These are phyloP conservation scores for Pichia kluyveri DNA, from an alignment of 805 yeast species.

Conservation along the genomic window DNA sequence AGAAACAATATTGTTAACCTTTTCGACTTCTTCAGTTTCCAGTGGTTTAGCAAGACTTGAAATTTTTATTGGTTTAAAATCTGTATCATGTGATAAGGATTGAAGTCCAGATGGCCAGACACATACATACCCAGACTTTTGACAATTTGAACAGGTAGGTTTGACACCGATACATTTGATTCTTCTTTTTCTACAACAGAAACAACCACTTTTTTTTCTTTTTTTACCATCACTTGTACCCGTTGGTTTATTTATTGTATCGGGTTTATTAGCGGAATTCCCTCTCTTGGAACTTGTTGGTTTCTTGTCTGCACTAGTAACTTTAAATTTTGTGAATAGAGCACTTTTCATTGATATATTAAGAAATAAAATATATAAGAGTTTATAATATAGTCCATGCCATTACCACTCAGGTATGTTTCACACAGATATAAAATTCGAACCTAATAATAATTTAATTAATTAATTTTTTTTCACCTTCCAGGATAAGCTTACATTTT, in stretches of 20 bases:
- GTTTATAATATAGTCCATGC: too few species aligned
- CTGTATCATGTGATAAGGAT: slow-evolving; percentile 12
- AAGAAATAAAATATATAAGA: not conserved
- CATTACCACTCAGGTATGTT: not conserved
- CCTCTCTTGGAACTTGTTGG: not conserved
- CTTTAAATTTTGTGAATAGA: too few species aligned
- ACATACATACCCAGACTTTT: slow-evolving; percentile 9
- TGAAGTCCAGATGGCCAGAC: slow-evolving; percentile 14
- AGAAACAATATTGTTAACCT: too few species aligned
- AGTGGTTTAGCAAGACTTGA: not conserved
- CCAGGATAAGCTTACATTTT: too few species aligned
- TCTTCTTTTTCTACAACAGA: slow-evolving; percentile 19
- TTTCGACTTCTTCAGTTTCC: not conserved
- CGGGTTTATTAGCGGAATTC: not conserved
- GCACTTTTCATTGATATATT: not conserved
- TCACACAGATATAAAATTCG: too few species aligned
- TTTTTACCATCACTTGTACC: not conserved
- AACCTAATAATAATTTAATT: too few species aligned
- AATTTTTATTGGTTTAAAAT: slow-evolving; percentile 11
- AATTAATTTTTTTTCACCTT: too few species aligned
- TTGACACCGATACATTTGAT: slow-evolving; percentile 17
- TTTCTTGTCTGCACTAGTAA: not conserved
- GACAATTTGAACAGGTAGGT: slow-evolving; percentile 14
- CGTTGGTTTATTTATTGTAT: slow-evolving; percentile 2
- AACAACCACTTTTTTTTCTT: slow-evolving; percentile 13